Base-by-base conservation (phyloP, 2,329 filamentous ascomycete genomes). In the Paramyrothecium sp. region DNA sequence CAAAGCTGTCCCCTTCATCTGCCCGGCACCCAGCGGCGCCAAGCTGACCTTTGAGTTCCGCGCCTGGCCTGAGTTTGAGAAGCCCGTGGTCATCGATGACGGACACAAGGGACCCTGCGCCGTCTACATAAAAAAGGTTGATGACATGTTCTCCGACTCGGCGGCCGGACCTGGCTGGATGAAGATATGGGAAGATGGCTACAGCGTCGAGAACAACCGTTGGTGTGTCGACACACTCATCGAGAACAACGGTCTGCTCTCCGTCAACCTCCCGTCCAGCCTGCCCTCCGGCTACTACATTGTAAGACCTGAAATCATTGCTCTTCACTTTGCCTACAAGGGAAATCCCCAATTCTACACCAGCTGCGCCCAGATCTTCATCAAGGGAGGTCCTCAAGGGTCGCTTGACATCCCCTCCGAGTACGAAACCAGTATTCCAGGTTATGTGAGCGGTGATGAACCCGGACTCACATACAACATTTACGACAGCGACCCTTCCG, bases 181-280 rank as follows among this genome's bases (percentile, higher is more conserved):
- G 80, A 92, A 92, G 79, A 83, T 92, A 68, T 91, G 82, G 78
- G 82, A 90, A 57, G 81, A 88, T 54, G 88, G 87, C 50, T 90
- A 89, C 72, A 79, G 89, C 64, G 69, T 74, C 5, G 63, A 69
- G 5, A 76, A 77, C 2, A 70, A 76, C 26, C 76, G 84, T 68
- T 92, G 89, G 88, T 91, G 89, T 72, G 88, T 86, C 3, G 84
- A 90, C 67, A 85, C 84, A 59, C 77, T 92, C 58, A 88, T 88
- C 58, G 78, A 74, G 55, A 85, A 86, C 71, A 78, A 86, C 21
- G 89, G 89, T 16, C 76, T 86, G 20, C 74, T 92, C 13, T 85
- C 83, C 4, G 80, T 90, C 57, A 74, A 78, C 20, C 76, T 92
- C 3, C 89, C 89, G 8, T 65, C 74, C 1, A 83, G 81, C 41